Base-by-base conservation (phyloP, 345 rosid species). In the Citrus inodora region DNA sequence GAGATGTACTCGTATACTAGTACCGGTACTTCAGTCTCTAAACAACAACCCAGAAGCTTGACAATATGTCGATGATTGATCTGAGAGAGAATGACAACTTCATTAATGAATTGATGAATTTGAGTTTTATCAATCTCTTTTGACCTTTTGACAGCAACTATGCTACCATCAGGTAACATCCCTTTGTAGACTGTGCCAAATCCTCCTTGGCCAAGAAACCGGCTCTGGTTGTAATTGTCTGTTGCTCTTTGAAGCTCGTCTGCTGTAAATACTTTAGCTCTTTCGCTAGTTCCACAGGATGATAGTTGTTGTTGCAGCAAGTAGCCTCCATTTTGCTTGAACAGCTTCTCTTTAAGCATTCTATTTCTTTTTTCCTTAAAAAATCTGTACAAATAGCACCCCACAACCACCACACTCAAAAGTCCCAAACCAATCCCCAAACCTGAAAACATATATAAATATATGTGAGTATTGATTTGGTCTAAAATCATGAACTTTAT, bases 201-300 rank as follows among this genome's bases (percentile, higher is more conserved):
- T 55, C 83, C 85, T 67, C 85, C 85, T 46, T 72, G 80, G 0
- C 85, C 85, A 3, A 79, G 71, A 71, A 83, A 65, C 32, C 85
- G 33, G 27, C 67, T 76, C 14, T 35, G 35, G 64, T 32, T 83
- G 70, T 71, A 83, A 72, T 79, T 79, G 62, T 83, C 78, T 21
- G 80, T 83, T 11, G 82, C 85, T 46, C 63, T 71, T 33, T 79
- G 46, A 5, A 83, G 71, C 80, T 83, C 80, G 55, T 76, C 75
- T 6, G 64, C 66, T 0, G 78, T 38, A 46, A 83, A 83, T 25
- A 80, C 40, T 79, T 58, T 75, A 3, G 76, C 64, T 48, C 53
- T 81, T 19, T 72, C 76, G 11, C 62, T 70, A 24, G 51, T n/a
- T 6, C 82, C 82, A 5, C 5, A 19, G 30, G 67, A 60, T 28